Conservation (phyloP, 345 rosid genomes). For the Hypericum androsaemum region DNA sequence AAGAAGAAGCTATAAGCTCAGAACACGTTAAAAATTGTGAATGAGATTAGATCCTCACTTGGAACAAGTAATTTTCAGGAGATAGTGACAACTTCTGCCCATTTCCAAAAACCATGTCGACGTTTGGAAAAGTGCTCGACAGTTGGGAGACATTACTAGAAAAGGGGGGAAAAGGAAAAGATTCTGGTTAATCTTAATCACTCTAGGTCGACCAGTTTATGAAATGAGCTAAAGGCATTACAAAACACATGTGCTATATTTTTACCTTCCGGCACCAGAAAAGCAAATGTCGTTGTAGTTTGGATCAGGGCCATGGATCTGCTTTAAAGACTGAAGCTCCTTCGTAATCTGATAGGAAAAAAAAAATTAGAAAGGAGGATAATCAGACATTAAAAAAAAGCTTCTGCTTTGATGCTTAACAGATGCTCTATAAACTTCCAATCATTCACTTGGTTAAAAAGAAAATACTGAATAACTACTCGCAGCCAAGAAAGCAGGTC, state of each 20-base stretch:
- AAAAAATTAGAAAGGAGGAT: background rate
- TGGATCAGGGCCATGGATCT: constrained; percentile 81
- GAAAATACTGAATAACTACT: no score
- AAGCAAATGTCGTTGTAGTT: constrained; percentile 83
- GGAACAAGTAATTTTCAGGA: constrained; percentile 89
- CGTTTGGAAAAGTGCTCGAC: constrained; percentile 51
- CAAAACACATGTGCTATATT: constrained; percentile 10
- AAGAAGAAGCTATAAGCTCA: no score
- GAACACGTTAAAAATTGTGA: constrained; percentile 12
- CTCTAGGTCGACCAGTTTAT: constrained; percentile 1
- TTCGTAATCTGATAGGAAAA: constrained; percentile 41
- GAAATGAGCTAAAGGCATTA: background rate
- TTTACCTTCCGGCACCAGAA: constrained; percentile 60
- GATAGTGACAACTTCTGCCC: constrained; percentile 59
- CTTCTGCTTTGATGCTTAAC: no score
- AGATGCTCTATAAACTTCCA: no score
- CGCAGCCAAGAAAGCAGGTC: no score
- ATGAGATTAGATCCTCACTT: constrained; percentile 33
- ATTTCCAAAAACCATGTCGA: constrained; percentile 63
- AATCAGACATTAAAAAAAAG: background rate
- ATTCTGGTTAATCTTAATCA: constrained; percentile 13
- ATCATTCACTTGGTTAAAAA: no score
- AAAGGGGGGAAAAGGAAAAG: constrained; percentile 9
- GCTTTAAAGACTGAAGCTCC: constrained; percentile 54
- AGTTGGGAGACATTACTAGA: constrained; percentile 48